Base-by-base conservation (phyloP, 208 protist species). In the Leishmania braziliensis region DNA sequence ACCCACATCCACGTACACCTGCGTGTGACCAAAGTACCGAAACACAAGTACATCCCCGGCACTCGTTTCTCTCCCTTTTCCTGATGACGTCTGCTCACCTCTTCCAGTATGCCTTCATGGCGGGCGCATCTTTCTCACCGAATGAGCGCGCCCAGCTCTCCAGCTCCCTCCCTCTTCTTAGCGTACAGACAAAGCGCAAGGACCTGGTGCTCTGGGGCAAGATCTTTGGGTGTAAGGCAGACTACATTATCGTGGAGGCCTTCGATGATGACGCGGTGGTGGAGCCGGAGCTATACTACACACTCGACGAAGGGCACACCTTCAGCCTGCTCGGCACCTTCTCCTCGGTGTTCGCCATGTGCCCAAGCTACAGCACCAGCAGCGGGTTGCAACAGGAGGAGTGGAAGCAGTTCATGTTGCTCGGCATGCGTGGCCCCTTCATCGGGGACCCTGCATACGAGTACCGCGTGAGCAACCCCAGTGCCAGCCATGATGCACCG, bases 371-470 rank as follows among this genome's bases (percentile, higher is more conserved):
- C 77, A n/a, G 9, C 60, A 83, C 48, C 33, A 66, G 78, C 78
- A 86, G 69, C 60, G 85, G 81, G 2, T 79, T 90, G 18, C 71
- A 86, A 50, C 85, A 81, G 73, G 85, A 85, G 72, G 88, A 95
- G 69, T 84, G 89, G 75, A 97, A 97, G 86, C 83, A 90, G 79
- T 60, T 80, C 56, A 85, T 97, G 68, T 79, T 95, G 62, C 84
- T 89, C 23, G 86, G 88, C n/a, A 89, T 96, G 86, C 90, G 86
- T 51, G 94, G 94, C 3, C 77, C 83, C 8, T 97, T 96, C 78
- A 89, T 97, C 63, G 94, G 94, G 8, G 94, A 97, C 75, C 92
- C 94, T 2, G 90, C 94, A 3, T 97, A 96, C 83, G 94, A 97
- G 83, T 97, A 97, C 78, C 92, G 94, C 43, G 82, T 97, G 23